Conservation (phyloP, 176 grass and related monocot species). For the Hordeum marinum region DNA sequence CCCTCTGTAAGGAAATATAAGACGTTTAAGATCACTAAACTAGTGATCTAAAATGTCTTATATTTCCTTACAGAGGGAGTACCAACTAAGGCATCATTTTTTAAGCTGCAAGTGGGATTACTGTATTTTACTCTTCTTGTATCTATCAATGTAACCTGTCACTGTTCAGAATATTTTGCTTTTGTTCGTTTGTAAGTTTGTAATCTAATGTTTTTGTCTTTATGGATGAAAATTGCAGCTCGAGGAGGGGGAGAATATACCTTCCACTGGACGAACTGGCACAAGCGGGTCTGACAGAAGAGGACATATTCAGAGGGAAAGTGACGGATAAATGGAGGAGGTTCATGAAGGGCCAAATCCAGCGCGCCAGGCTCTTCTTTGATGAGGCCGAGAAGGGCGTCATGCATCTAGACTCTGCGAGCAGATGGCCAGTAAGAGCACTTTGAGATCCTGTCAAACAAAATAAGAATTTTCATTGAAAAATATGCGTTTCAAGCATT, state of each 20-base stretch:
- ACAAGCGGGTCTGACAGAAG: conserved; percentile 60
- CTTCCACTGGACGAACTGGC: conserved; percentile 85
- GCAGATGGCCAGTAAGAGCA: conserved; percentile 81
- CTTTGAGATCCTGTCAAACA: neutral
- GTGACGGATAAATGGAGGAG: conserved; percentile 87
- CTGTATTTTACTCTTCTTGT: conserved; percentile 4
- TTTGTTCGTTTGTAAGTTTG: conserved; percentile 11
- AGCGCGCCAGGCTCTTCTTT: conserved; percentile 82
- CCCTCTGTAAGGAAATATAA: too few relatives aligned
- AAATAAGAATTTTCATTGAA: neutral
- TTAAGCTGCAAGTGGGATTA: neutral
- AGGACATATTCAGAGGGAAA: conserved; percentile 86
- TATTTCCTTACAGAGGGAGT: too few relatives aligned
- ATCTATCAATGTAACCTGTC: neutral
- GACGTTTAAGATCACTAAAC: too few relatives aligned
- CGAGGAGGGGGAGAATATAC: conserved; percentile 94
- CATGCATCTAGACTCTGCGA: conserved; percentile 61
- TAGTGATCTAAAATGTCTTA: too few relatives aligned
- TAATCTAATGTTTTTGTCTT: conserved; percentile 24
- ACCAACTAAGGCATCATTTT: neutral
- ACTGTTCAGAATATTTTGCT: neutral
- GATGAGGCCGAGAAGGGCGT: conserved; percentile 79
- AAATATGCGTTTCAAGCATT: neutral
- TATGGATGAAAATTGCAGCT: conserved; percentile 53
- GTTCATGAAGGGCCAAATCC: conserved; percentile 97